A percentile compares a stretch with the other conserved stretches of the same genome.
Evolutionary conservation across 129 eudicot species (phyloP).

Genomic region (Pittosporum tobira): DNA sequence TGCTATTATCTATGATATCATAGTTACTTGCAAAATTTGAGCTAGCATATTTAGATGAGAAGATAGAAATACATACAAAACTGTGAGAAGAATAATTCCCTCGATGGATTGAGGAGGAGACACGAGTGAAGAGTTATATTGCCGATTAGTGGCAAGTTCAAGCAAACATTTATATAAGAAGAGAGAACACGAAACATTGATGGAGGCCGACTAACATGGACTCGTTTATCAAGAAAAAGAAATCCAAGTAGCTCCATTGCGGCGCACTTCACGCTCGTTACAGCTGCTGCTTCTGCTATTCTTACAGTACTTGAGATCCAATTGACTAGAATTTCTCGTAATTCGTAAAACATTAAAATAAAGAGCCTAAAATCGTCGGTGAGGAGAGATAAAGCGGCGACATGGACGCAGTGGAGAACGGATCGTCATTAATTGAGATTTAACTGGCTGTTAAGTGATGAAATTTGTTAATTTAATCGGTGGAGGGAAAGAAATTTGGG

Average conservation of each 20-base stretch:
- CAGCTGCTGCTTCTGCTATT: not conserved
- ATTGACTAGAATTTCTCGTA: conserved; percentile 23
- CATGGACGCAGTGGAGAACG: conserved; percentile 64
- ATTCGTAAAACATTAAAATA: conserved; percentile 7
- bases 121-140: not conserved
- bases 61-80: conserved; percentile 16
- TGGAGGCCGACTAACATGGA: conserved; percentile 29
- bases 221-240: conserved; percentile 22
- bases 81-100: conserved; percentile 12
- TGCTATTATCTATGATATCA: not conserved
- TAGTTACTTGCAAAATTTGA: not conserved
- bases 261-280: conserved; percentile 60
- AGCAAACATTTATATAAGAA: conserved; percentile 13
- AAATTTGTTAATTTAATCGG: conserved; percentile 4
- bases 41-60: not conserved
- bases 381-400: conserved; percentile 30
- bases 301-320: conserved; percentile 21
- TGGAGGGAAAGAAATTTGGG: conserved; percentile 16
- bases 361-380: conserved; percentile 39
- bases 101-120: conserved; percentile 9
- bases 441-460: not conserved
- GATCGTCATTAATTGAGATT: conserved; percentile 42
- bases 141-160: conserved; percentile 18
- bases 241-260: conserved; percentile 40
- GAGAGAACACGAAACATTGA: conserved; percentile 14